Base-by-base conservation (phyloP, 148 eudicot genomes). In the Chenopodium formosanum region DNA sequence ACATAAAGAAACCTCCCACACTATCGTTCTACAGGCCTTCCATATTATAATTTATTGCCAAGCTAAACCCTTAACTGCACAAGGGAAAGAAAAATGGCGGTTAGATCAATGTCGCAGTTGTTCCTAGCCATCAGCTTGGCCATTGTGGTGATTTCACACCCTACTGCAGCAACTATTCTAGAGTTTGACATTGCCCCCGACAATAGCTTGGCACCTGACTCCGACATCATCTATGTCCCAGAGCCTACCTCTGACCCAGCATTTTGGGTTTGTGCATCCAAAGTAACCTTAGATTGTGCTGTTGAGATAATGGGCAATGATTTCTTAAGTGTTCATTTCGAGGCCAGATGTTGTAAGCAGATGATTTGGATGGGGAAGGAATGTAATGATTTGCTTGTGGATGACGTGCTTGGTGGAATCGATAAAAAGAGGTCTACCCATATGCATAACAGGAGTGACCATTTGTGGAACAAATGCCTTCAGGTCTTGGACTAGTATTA, bases 391-490 rank as follows among this genome's bases (percentile, higher is more conserved):
- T 2, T 69, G 27, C 7, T 79, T 29, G 40, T 68, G 19, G 60
- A 79, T 79, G 81, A 22, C 34, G 11, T 69, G 9, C 22, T 68
- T 48, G 46, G 6, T 27, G 65, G 20, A 20, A 6, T 68, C 10
- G 74, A 69, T 6, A 48, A 52, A 23, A 29, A 29, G 8, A 79
- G 81, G 74, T 22, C 23, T 31, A 7, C 8, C 13, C 37, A 22
- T n/a, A 31, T 69, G 50, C 81, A 79, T 32, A 69, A 29, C 4
- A 69, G 74, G 75, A 70, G 74, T 70, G 81, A 79, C 22, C 75
- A 79, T 79, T 68, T 79, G 12, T 70, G 75, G 75, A 70, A 53
- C 75, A 79, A 32, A 64, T 79, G 81, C 46, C 31, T 70, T n/a
- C 7, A 50, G 20, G 75, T 70, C 19, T 14, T 70, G 48, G n/a